Evolutionary conservation across 495 filamentous ascomycete genomes (phyloP).

Genomic region (Aspergillus leporis): DNA sequence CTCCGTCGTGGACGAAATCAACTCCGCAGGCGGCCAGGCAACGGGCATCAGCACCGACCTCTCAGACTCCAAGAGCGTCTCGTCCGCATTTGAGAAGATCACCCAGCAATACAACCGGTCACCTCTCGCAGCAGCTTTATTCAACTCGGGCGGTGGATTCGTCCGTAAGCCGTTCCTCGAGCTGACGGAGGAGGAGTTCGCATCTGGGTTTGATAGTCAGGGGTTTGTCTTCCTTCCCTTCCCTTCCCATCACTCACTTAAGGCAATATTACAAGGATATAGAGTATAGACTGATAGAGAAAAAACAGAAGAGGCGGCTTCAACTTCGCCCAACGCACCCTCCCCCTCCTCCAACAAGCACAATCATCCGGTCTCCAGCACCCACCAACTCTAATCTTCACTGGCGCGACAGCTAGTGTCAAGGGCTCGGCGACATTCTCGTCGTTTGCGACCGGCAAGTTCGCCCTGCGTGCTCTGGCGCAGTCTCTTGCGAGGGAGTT

Average conservation of each 20-base stretch:
- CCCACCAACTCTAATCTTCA: slow-evolving; percentile 83
- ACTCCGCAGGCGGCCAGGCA: slow-evolving; percentile 65
- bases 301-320: slow-evolving; percentile 69
- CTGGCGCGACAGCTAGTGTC: slow-evolving; percentile 79
- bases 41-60: slow-evolving; percentile 77
- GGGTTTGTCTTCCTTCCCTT: slow-evolving; percentile 49
- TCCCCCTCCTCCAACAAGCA: slow-evolving; percentile 69
- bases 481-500: slow-evolving; percentile 87
- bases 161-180: slow-evolving; percentile 82
- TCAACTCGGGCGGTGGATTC: slow-evolving; percentile 74
- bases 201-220: slow-evolving; percentile 54
- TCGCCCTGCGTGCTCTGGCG: slow-evolving; percentile 72
- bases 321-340: slow-evolving; percentile 69
- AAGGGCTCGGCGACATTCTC: slow-evolving; percentile 71
- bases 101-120: slow-evolving; percentile 49
- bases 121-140: slow-evolving; percentile 73
- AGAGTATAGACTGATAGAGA: neutral
- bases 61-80: slow-evolving; percentile 60
- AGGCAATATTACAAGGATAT: no score
- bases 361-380: slow-evolving; percentile 52
- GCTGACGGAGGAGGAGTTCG: slow-evolving; percentile 63
- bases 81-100: slow-evolving; percentile 67
- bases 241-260: neutral
- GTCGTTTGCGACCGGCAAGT: slow-evolving; percentile 77
- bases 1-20: slow-evolving; percentile 72